Conservation (phyloP, 192 early-diverging fungal species). For the Linnemannia hyalina region DNA sequence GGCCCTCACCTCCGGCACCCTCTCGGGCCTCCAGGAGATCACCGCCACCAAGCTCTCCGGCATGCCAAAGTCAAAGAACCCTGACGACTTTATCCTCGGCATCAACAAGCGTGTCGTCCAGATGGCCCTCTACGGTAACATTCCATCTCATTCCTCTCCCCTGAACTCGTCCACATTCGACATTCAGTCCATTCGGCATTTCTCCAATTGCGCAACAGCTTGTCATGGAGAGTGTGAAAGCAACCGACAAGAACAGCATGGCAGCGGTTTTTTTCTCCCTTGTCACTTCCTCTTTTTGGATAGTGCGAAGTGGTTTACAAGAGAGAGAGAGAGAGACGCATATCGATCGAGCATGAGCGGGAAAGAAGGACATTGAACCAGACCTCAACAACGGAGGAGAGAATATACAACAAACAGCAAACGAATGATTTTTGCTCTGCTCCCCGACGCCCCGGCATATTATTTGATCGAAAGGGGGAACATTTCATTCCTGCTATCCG, state of each 20-base stretch:
- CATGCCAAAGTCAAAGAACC: slow-evolving; percentile 60
- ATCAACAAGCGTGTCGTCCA: slow-evolving; percentile 79
- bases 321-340: neutral
- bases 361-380: too few relatives aligned
- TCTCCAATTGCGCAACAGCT: neutral
- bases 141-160: neutral
- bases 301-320: neutral
- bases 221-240: neutral
- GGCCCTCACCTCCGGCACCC: slow-evolving; percentile 78
- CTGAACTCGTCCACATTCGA: neutral
- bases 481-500: neutral
- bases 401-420: neutral
- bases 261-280: neutral
- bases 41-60: slow-evolving; percentile 74
- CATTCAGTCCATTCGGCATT: too few relatives aligned
- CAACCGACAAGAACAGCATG: neutral
- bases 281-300: neutral
- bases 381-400: neutral
- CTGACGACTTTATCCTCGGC: slow-evolving; percentile 52
- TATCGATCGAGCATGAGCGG: too few relatives aligned
- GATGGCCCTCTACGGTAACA: slow-evolving; percentile 84
- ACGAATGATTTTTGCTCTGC: neutral
- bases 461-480: neutral
- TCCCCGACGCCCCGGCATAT: slow-evolving; percentile 1
- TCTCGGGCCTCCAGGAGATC: slow-evolving; percentile 85